These are phyloP conservation scores for Lepidium didymum DNA, from an alignment of 345 rosid genomes.

Conservation along the genomic window DNA sequence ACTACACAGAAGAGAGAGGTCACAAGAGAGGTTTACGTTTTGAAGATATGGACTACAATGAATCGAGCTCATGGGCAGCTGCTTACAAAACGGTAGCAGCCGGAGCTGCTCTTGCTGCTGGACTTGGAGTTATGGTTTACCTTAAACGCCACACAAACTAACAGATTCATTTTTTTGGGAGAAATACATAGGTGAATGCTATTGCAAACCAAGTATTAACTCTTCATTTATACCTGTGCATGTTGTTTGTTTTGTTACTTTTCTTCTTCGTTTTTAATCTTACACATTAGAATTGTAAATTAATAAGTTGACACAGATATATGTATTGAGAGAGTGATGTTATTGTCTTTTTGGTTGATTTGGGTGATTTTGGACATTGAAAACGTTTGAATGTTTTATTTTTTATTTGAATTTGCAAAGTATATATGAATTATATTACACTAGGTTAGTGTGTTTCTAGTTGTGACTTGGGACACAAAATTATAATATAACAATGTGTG, in stretches of 20 bases:
- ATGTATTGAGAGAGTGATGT: background rate
- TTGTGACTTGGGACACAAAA: too few species aligned
- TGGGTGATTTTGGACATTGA: background rate
- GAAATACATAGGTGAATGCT: background rate
- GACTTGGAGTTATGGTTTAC: slow-evolving; percentile 74
- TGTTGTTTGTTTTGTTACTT: background rate
- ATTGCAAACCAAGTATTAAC: background rate
- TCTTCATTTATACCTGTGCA: background rate
- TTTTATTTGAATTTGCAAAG: too few species aligned
- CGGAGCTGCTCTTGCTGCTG: slow-evolving; percentile 89
- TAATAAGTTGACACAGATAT: background rate
- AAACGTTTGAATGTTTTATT: background rate
- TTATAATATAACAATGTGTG: too few species aligned
- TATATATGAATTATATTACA: too few species aligned
- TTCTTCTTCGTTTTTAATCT: background rate
- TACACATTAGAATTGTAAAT: background rate
- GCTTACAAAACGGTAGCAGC: slow-evolving; percentile 90
- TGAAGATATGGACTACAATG: slow-evolving; percentile 46
- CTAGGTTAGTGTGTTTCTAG: too few species aligned
- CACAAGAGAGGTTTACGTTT: slow-evolving; percentile 31
- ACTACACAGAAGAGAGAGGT: slow-evolving; percentile 37
- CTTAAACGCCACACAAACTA: slow-evolving; percentile 52
- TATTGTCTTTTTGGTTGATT: background rate
- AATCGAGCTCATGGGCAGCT: slow-evolving; percentile 72
- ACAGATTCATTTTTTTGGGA: slow-evolving; percentile 3